A percentile compares a stretch with the other conserved stretches of the same genome.
These are phyloP conservation scores for Fusarium secorum DNA, from an alignment of 2,329 filamentous ascomycete genomes.

Conservation along the genomic window DNA sequence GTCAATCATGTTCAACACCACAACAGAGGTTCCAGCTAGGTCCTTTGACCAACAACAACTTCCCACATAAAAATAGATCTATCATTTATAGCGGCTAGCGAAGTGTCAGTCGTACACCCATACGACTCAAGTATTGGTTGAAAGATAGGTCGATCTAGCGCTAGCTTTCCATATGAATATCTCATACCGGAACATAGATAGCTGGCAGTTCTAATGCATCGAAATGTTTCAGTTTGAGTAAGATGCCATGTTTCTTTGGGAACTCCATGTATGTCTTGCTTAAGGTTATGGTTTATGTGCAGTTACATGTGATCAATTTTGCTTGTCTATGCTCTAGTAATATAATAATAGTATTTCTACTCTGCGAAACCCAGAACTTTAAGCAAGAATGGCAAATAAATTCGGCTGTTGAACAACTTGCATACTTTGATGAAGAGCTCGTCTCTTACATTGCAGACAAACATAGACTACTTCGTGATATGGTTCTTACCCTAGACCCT, in stretches of 20 bases:
- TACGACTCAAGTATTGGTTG: fast-evolving
- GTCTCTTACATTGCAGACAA: background rate
- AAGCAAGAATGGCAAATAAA: fast-evolving
- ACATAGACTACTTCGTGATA: too few species aligned
- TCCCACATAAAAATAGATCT: too few species aligned
- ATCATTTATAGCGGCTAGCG: background rate
- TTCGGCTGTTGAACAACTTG: too few species aligned
- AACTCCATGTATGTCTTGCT: background rate
- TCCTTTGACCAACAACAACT: fast-evolving
- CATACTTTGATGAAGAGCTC: too few species aligned
- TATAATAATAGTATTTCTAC: fast-evolving
- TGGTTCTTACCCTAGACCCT: background rate
- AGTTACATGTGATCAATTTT: too few species aligned
- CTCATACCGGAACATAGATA: fast-evolving
- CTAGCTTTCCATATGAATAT: too few species aligned
- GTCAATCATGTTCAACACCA: background rate
- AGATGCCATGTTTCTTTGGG: fast-evolving
- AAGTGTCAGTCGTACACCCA: background rate
- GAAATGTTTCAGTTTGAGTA: fast-evolving
- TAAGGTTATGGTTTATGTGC: background rate
- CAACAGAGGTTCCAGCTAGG: too few species aligned
- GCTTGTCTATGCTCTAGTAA: too few species aligned
- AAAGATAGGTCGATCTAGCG: background rate
- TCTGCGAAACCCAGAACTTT: fast-evolving
- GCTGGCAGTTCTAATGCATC: fast-evolving